Evolutionary conservation across 139 green algal species (phyloP), one percentile per base, ranked within the genome.

Genomic region (Chlorella sp.): DNA sequence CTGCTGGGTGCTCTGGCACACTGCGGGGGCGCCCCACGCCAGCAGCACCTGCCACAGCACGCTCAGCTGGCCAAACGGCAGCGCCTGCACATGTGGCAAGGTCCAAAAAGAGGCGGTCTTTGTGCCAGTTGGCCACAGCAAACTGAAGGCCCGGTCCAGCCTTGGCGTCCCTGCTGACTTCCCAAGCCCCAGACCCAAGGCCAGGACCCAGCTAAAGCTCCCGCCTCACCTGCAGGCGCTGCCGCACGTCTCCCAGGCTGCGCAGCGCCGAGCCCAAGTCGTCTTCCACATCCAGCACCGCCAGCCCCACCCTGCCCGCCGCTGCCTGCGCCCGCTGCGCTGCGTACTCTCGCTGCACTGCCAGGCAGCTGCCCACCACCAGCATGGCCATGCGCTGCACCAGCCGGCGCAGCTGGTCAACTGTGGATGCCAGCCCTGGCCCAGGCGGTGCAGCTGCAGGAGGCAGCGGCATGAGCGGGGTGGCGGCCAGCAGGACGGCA

Each of bases 1-100:
- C 19, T 60, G 51, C 51, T 3, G 32, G 8, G 22, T 36, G 24
- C 34, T 51, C 30, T 22, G 4, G 46, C 67, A 60, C 9, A 20
- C 51, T 5, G 22, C 16, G 9, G 75, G 75, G 7, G 51, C 75
- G 7, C 75, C 75, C 34, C 34, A 46, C 19, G 75, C 75, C 36
- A 69, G 34, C 75, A 81, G 75, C 51, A 81, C 56, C 44, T 32
- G 5, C 75, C 75, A 81, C 75, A 81, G 75, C 5, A 24, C 1
- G 36, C 48, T 13, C 46, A 81, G 51, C 43, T 81, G 43, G 30
- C 75, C 75, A 81, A 36, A 81, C 1, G 75, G 51, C 48, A 68
- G 51, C 20, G 28, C n/a, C 75, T 81, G 75, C 51, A 81, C 11
- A 22, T 3, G 22, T n/a, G n/a, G n/a, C n/a, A n/a, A n/a, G n/a